Evolutionary conservation across 305 asterid species (phyloP).

Genomic region (Coffea humblotiana): DNA sequence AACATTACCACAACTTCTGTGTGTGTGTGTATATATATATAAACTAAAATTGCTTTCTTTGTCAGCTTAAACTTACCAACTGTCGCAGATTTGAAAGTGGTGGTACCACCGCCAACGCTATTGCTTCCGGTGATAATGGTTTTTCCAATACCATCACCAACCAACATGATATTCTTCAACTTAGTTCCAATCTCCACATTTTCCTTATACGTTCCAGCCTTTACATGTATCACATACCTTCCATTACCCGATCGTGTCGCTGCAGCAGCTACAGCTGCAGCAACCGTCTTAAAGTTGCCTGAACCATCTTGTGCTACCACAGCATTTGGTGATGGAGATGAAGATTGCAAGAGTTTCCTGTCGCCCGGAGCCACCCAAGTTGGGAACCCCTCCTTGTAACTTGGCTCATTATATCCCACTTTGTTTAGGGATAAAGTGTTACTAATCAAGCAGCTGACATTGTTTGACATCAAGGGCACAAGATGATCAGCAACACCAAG

Average conservation of each 20-base stretch:
- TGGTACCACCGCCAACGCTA: conserved; percentile 83
- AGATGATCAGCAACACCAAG: conserved; percentile 46
- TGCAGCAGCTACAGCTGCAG: conserved; percentile 60
- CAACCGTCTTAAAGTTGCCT: conserved; percentile 60
- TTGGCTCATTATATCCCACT: conserved; percentile 25
- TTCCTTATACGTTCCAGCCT: conserved; percentile 68
- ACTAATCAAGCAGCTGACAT: conserved; percentile 51
- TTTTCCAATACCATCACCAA: conserved; percentile 89
- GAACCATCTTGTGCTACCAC: conserved; percentile 92
- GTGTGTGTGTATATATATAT: too few species aligned
- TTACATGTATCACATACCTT: conserved; percentile 68
- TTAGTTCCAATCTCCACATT: conserved; percentile 61
- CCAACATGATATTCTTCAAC: conserved; percentile 63
- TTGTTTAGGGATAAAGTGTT: conserved; percentile 61
- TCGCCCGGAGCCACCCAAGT: conserved; percentile 60
- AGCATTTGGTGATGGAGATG: conserved; percentile 35
- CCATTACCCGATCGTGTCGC: conserved; percentile 44
- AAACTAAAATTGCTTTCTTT: neutral
- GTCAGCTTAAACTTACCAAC: conserved; percentile 54
- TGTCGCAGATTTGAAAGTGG: conserved; percentile 88
- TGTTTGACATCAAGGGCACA: conserved; percentile 49
- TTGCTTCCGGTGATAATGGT: conserved; percentile 84
- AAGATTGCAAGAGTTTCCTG: conserved; percentile 56
- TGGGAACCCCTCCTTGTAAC: conserved; percentile 50
- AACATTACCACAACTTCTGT: too few species aligned